These are phyloP conservation scores for Debaryomycetaceae sp. DNA, from an alignment of 1,139 yeast species.

Conservation along the genomic window DNA sequence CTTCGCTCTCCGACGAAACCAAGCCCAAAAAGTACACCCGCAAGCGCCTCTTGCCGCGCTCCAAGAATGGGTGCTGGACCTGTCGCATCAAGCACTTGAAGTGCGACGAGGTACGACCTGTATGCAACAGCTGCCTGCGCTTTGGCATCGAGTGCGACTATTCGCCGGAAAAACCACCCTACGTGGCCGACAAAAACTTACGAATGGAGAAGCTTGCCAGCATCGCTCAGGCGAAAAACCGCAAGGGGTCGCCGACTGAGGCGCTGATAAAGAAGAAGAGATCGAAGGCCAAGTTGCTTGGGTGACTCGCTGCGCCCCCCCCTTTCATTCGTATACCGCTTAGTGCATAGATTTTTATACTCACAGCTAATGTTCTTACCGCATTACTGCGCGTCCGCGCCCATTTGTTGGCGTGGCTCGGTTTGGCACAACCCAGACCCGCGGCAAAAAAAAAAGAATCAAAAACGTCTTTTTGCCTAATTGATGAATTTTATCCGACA, in stretches of 20 bases:
- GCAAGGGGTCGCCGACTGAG: constrained; percentile 17
- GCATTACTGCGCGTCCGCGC: no score
- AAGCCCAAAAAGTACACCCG: constrained; percentile 37
- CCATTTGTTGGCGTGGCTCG: no score
- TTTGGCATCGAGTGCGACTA: constrained; percentile 46
- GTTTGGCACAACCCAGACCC: no score
- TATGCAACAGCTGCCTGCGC: constrained; percentile 34
- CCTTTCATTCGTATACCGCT: no score
- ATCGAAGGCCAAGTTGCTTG: constrained; percentile 3
- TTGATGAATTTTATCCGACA: no score
- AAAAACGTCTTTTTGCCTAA: no score
- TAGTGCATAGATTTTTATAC: no score
- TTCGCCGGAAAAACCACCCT: constrained; percentile 36
- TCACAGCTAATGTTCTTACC: no score
- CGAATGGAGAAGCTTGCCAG: constrained; percentile 32
- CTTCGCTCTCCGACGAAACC: constrained; percentile 3
- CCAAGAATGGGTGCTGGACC: constrained; percentile 47
- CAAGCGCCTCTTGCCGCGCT: constrained; percentile 38
- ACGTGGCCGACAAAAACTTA: constrained; percentile 35
- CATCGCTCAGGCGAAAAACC: constrained; percentile 26
- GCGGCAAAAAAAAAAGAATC: no score
- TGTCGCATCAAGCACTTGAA: constrained; percentile 48
- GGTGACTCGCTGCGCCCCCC: no score
- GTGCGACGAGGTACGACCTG: constrained; percentile 41
- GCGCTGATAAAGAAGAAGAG: constrained; percentile 3